Conservation (phyloP, 768 basidiomycete genomes). For the Boletus pseudo-olivaceus region DNA sequence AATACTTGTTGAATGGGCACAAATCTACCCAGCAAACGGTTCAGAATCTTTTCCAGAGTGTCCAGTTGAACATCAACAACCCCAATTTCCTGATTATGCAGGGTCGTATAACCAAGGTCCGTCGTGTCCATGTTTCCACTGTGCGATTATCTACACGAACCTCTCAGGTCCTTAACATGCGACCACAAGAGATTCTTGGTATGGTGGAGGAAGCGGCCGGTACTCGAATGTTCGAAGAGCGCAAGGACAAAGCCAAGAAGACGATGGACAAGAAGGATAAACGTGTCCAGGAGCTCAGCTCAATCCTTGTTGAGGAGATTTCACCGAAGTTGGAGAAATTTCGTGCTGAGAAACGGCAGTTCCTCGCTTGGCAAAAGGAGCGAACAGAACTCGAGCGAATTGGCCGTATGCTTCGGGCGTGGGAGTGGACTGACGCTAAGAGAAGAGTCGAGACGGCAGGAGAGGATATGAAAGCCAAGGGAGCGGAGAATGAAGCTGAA, state of each 20-base stretch:
- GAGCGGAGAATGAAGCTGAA: constrained; percentile 44
- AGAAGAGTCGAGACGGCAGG: constrained; percentile 53
- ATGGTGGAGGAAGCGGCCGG: constrained; percentile 99
- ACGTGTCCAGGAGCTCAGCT: constrained; percentile 83
- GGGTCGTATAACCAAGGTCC: constrained; percentile 95
- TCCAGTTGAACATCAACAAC: constrained; percentile 99
- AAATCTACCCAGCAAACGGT: constrained; percentile 81
- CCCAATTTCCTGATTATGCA: constrained; percentile 99
- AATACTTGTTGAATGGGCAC: constrained; percentile 95
- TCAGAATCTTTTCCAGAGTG: constrained; percentile 91
- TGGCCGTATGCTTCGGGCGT: constrained; percentile 76
- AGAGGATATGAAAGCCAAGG: constrained; percentile 48
- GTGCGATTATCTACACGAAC: not conserved
- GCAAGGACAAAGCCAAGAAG: constrained; percentile 93
- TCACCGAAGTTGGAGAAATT: constrained; percentile 91
- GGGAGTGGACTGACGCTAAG: constrained; percentile 75
- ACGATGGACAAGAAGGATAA: constrained; percentile 98
- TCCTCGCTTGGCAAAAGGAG: constrained; percentile 86
- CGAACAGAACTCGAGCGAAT: constrained; percentile 84
- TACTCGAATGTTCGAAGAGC: constrained; percentile 98
- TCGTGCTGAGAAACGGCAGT: constrained; percentile 83
- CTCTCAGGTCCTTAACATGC: constrained; percentile 85
- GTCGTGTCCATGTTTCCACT: constrained; percentile 5
- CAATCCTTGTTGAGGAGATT: constrained; percentile 83
- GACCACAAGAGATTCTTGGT: constrained; percentile 93